phyloP scores from a whole-genome alignment of 2,329 filamentous ascomycete species.

The Aspergillus sp. region DNA sequence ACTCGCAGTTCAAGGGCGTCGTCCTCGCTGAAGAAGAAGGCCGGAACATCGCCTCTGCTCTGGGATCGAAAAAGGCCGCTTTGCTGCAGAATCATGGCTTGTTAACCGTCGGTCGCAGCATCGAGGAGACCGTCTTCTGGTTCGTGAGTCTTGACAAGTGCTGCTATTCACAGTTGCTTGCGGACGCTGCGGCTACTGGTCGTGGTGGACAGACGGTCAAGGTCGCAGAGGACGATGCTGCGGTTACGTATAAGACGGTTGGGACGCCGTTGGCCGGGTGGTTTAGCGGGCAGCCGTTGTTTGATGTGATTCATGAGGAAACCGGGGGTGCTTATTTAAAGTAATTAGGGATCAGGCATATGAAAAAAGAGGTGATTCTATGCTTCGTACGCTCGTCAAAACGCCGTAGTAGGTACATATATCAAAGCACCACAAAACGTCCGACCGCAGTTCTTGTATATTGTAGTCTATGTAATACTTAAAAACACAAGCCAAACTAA shows the following conservation, averaged over 20 bases:
- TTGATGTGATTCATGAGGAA: constrained; percentile 60
- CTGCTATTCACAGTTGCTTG: constrained; percentile 46
- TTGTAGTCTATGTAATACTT: too few relatives aligned
- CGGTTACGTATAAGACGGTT: constrained; percentile 58
- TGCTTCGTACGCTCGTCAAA: too few relatives aligned
- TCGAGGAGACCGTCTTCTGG: constrained; percentile 48
- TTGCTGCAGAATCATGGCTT: constrained; percentile 49
- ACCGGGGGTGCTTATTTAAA: constrained; percentile 49
- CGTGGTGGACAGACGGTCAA: constrained; percentile 57
- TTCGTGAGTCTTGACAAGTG: constrained; percentile 48
- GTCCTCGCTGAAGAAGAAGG: constrained; percentile 48
- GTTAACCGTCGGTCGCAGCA: constrained; percentile 41
- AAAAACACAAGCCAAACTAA: too few relatives aligned
- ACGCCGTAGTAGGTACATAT: too few relatives aligned
- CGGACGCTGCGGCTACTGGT: constrained; percentile 47
- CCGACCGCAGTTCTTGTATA: too few relatives aligned
- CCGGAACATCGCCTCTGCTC: constrained; percentile 41
- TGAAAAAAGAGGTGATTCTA: too few relatives aligned
- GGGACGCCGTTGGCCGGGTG: constrained; percentile 56
- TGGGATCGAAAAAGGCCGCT: constrained; percentile 45
- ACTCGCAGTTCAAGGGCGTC: constrained; percentile 46
- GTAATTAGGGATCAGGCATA: constrained; percentile 14
- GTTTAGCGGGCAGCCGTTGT: constrained; percentile 63
- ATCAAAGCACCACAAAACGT: too few relatives aligned
- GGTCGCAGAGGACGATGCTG: constrained; percentile 60